These are phyloP conservation scores for Puccinia novopanici DNA, from an alignment of 1,284 basidiomycete genomes.

Conservation along the genomic window DNA sequence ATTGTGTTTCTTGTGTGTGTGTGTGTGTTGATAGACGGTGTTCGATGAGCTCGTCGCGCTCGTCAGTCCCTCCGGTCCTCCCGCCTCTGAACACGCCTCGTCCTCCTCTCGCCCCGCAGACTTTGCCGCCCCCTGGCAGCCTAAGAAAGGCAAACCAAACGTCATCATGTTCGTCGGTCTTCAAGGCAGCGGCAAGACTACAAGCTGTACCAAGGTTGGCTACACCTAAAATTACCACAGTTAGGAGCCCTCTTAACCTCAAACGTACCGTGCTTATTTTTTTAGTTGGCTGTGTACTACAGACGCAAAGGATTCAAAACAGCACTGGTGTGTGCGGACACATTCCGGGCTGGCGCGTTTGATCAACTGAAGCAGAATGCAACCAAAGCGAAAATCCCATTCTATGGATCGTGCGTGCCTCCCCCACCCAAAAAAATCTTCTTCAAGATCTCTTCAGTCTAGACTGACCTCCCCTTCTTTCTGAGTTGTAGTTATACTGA, in stretches of 20 bases:
- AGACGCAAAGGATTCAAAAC: constrained; percentile 95
- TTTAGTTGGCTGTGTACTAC: constrained; percentile 85
- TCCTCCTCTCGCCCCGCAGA: constrained; percentile 49
- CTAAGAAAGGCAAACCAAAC: constrained; percentile 89
- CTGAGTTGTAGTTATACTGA: constrained; percentile 75
- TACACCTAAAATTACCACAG: neutral
- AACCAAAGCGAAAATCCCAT: constrained; percentile 97
- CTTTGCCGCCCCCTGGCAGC: constrained; percentile 65
- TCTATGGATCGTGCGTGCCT: constrained; percentile 76
- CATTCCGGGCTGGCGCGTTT: constrained; percentile 98
- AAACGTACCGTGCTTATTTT: neutral
- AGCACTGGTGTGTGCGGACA: constrained; percentile 98
- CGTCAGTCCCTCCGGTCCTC: constrained; percentile 91
- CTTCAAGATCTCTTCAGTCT: neutral
- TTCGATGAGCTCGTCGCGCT: constrained; percentile 94
- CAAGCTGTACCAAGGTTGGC: constrained; percentile 81
- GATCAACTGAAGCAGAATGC: constrained; percentile 90
- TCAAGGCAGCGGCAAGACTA: constrained; percentile 98
- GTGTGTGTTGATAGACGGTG: constrained; percentile 68
- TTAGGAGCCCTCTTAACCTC: neutral
- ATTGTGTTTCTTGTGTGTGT: constrained; percentile 4
- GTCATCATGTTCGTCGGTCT: constrained; percentile 97
- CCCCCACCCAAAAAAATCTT: constrained; percentile 9
- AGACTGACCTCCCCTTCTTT: neutral
- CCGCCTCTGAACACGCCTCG: constrained; percentile 53